Base-by-base conservation (phyloP, 176 grass and related monocot species). In the Aegilops longissima region DNA sequence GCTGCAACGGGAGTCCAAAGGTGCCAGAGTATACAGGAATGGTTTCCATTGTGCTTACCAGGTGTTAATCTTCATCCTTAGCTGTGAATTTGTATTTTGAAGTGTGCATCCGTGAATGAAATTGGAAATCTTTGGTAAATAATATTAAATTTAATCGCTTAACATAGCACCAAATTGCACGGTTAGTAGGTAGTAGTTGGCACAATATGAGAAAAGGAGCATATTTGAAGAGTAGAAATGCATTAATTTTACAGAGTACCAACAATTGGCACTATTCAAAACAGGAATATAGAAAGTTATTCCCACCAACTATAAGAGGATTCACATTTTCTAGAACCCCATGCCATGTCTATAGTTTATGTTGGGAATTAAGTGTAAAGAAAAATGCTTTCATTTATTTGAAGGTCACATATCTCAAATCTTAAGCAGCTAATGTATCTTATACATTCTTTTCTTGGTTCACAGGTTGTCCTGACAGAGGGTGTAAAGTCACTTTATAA, bases 1-100 rank as follows among this genome's bases (percentile, higher is more conserved):
- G 94, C 87, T 98, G 83, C 97, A 98, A 52, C 70, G 12, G 14
- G 96, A 88, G 75, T 87, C 88, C 33, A 84, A 77, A 88, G 88
- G 90, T 80, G 79, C 54, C 63, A 85, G 76, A 90, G 87, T 68
- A 65, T 94, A 98, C 84, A 93, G 54, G 76, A 98, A 94, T 62
- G 92, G 92, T 73, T 88, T 98, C 82, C 94, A 98, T 84, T 98
- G 97, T 96, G 94, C 88, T 81, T 96, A 94, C 67, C 84, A 96
- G 94, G 97, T 98, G 24, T 89, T 78, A 33, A 42, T 80, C 77
- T 54, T 4, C 25, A 52, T 18, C 25, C 73, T 31, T 24, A 31
- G 71, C 6, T 21, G 10, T 63, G 33, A 71, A 61, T n/a, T 86
- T 85, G 29, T 34, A 25, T 86, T 66, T 86, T 45, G 34, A 10